phyloP scores from a whole-genome alignment of 2,329 filamentous ascomycete species.

The Didymella exigua region DNA sequence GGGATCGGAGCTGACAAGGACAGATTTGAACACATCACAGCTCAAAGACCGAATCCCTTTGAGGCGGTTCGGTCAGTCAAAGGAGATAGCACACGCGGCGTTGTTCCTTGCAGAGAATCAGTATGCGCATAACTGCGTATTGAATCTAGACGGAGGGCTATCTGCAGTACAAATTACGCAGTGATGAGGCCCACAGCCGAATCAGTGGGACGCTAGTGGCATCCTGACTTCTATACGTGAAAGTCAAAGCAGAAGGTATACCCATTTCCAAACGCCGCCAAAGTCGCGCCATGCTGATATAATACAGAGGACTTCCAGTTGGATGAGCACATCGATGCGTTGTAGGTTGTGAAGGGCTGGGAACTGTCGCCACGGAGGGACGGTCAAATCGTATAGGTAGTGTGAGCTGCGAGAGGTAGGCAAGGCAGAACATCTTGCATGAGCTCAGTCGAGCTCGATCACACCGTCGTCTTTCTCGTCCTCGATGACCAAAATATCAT shows the following conservation, averaged over 20 bases:
- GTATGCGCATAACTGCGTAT: conserved; percentile 85
- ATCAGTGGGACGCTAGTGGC: neutral
- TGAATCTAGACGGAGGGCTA: conserved; percentile 85
- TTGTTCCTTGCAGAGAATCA: conserved; percentile 76
- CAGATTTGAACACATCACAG: conserved; percentile 46
- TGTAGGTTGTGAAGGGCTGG: neutral
- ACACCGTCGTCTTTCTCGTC: conserved; percentile 42
- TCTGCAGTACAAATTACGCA: conserved; percentile 59
- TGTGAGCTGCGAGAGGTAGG: neutral
- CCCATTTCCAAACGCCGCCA: conserved; percentile 20
- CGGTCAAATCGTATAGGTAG: neutral
- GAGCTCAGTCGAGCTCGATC: conserved; percentile 43
- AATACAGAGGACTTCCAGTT: conserved; percentile 16
- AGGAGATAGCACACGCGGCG: conserved; percentile 82
- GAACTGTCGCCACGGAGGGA: neutral
- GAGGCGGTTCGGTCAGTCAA: conserved; percentile 67
- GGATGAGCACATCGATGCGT: conserved; percentile 3
- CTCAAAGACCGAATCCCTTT: conserved; percentile 64
- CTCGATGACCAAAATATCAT: conserved; percentile 46
- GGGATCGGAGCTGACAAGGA: neutral
- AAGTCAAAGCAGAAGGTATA: conserved; percentile 21
- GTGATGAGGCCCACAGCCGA: neutral
- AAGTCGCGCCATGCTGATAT: conserved; percentile 19
- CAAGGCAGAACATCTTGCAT: neutral
- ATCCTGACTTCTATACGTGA: neutral